Evolutionary conservation across 2,329 filamentous ascomycete genomes (phyloP).

Genomic region (Mollisia scopiformis): DNA sequence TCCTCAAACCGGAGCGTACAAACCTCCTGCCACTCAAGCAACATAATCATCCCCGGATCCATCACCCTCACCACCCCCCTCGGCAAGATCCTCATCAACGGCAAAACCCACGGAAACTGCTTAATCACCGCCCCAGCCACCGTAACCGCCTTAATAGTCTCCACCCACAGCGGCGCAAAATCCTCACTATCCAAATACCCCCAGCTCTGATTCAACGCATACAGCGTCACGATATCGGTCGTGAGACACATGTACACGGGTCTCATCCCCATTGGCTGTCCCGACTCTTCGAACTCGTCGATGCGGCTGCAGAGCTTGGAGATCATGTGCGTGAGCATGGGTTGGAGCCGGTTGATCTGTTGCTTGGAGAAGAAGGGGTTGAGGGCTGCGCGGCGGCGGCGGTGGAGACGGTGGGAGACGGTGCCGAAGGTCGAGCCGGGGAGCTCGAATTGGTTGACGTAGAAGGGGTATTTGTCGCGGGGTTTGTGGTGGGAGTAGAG

Average conservation of each 20-base stretch:
- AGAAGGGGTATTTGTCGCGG: not conserved
- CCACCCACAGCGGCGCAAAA: constrained; percentile 9
- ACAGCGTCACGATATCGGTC: constrained; percentile 36
- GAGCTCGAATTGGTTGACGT: not conserved
- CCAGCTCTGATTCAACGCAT: constrained; percentile 31
- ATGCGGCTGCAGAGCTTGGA: not conserved
- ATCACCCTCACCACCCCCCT: not conserved
- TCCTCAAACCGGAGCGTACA: not conserved
- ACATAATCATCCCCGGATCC: constrained; percentile 16
- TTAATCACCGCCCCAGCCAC: constrained; percentile 20
- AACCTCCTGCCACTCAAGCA: constrained; percentile 22
- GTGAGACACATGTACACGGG: constrained; percentile 22
- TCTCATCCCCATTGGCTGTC: constrained; percentile 19
- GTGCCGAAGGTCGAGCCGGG: not conserved
- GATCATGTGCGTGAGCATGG: not conserved
- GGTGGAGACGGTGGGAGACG: constrained; percentile 18
- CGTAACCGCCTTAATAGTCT: constrained; percentile 20
- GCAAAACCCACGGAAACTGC: constrained; percentile 26
- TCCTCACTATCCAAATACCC: constrained; percentile 27
- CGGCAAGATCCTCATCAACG: not conserved
- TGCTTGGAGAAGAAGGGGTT: constrained; percentile 20
- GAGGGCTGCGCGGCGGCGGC: constrained; percentile 16
- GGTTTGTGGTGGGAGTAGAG: constrained; percentile 19
- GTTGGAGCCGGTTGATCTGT: not conserved
- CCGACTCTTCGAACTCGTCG: not conserved